Conservation (phyloP, 331 rosid genomes). For the Arachis monticola region DNA sequence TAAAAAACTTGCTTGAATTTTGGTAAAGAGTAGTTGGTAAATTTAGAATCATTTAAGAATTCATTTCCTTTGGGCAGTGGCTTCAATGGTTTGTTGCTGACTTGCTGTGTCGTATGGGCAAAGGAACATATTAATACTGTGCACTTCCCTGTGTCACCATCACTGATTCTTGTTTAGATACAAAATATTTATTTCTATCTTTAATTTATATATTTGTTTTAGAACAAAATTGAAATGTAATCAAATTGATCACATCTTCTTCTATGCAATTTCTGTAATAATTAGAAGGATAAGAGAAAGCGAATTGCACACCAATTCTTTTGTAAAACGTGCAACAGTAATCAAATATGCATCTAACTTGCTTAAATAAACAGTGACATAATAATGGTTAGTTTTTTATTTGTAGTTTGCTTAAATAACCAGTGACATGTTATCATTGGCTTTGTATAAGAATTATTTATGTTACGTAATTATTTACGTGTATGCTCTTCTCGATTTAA, state of each 20-base stretch:
- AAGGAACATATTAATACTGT: conserved; percentile 17
- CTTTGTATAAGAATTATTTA: not conserved
- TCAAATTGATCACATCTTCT: too few relatives aligned
- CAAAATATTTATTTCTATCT: not conserved
- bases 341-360: not conserved
- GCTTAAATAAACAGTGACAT: too few relatives aligned
- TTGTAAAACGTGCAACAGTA: not conserved
- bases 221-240: too few relatives aligned
- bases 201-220: too few relatives aligned
- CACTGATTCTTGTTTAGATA: not conserved
- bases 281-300: not conserved
- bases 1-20: too few relatives aligned
- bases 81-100: conserved; percentile 18
- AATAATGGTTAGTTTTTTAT: not conserved
- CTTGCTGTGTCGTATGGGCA: conserved; percentile 26
- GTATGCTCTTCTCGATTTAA: too few relatives aligned
- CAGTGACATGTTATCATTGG: not conserved
- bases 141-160: not conserved
- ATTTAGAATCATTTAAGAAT: conserved; percentile 10
- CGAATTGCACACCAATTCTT: conserved; percentile 2
- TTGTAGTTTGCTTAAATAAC: not conserved
- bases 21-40: conserved; percentile 7
- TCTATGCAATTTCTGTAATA: not conserved
- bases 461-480: too few relatives aligned
- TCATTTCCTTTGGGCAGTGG: not conserved